Evolutionary conservation across 73 alveolate species (phyloP), one percentile per base, ranked within the genome.

Genomic region (Symbiodinium pilosum): DNA sequence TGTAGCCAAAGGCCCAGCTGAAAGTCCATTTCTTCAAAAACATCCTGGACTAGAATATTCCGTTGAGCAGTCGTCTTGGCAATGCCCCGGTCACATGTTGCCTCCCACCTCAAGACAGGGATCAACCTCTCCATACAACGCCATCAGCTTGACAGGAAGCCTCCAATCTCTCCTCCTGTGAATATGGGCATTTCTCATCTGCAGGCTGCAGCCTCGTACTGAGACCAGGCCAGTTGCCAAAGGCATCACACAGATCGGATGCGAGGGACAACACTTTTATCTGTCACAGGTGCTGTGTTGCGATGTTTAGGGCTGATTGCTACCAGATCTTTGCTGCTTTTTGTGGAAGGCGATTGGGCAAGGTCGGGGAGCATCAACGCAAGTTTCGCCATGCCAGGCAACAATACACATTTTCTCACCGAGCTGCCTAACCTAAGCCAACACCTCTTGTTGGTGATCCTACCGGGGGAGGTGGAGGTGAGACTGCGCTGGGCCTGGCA

Each of bases 401-500:
- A 16, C 28, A 8, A 26, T 54, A n/a, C 73, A 16, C 73, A 1
- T 64, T 26, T 64, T 64, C 39, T 64, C 34, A 56, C 6, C 21
- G 14, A 47, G 59, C 59, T 47, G 59, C 59, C 38, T 42, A 86
- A 20, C 94, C 94, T 14, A 52, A 43, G 51, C 52, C 94, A 36
- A 71, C 64, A 44, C 94, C 93, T 28, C 93, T 36, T 26, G 68
- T 39, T 30, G 94, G 94, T 32, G 94, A 86, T 21, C 84, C 94
- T 32, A 75, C 64, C 59, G 94, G 94, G n/a, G 94, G 94, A 20
- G 94, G 94, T n/a, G 94, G 94, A 86, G 94, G 94, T 14, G 94
- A n/a, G 30, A n/a, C 69, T 28, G 43, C 41, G 64, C 38, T 83
- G 40, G 92, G 40, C 92, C 92, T 83, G 92, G 92, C 69, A 32